These are phyloP conservation scores for Buddleja alternifolia DNA, from an alignment of 257 asterid species.

Conservation along the genomic window DNA sequence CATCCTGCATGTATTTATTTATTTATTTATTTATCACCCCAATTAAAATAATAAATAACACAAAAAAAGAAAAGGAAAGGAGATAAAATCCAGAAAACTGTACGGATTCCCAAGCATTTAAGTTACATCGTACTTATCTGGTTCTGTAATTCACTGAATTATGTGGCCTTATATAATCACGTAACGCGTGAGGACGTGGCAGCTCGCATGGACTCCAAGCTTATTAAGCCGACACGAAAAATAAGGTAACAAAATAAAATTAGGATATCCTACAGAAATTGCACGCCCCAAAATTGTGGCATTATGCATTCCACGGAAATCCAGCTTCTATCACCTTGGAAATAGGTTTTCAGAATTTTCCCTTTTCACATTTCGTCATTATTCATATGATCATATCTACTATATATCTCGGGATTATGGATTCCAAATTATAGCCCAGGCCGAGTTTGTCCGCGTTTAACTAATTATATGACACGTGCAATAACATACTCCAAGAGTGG, in stretches of 20 bases:
- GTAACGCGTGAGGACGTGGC: slow-evolving; percentile 20
- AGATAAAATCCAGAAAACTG: not conserved
- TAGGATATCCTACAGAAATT: no score
- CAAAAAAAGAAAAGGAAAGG: not conserved
- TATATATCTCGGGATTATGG: not conserved
- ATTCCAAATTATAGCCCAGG: no score
- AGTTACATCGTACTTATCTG: slow-evolving; percentile 21
- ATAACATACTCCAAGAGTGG: no score
- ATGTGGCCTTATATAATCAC: no score
- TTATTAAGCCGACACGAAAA: no score
- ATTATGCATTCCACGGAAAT: not conserved
- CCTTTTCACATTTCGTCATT: not conserved
- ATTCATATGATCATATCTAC: not conserved
- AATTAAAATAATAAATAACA: not conserved
- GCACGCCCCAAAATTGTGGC: not conserved
- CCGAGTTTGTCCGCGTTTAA: no score
- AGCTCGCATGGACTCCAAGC: slow-evolving; percentile 6
- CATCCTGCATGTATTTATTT: slow-evolving; percentile 52
- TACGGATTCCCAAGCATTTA: slow-evolving; percentile 9
- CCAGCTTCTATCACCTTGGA: slow-evolving; percentile 13
- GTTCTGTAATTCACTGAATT: no score
- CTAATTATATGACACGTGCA: no score
- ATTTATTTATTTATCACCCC: not conserved
- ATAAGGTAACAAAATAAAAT: no score
- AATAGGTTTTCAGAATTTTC: slow-evolving; percentile 14